Evolutionary conservation across 257 asterid genomes (phyloP), one percentile per base, ranked within the genome.

Genomic region (Fraxinus pennsylvanica): DNA sequence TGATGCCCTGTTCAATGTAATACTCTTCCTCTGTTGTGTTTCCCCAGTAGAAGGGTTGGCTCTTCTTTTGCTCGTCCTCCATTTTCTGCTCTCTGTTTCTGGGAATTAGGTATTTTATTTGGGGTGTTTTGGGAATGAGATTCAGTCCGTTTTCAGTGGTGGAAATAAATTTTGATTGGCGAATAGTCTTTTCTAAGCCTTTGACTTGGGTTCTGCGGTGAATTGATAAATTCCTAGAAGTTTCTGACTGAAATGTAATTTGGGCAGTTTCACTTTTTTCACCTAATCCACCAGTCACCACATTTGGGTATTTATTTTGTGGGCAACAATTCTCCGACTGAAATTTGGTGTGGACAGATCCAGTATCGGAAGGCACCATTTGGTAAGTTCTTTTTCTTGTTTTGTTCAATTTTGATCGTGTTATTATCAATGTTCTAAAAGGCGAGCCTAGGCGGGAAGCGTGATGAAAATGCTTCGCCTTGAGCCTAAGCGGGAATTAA

Each of bases 21-120:
- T 86, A 92, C 15, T 89, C 97, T 83, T 87, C 85, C 52, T 91
- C 98, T 9, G 89, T 85, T 3, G 90, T 90, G 74, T 80, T 79
- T 27, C 98, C 98, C 97, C 97, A 91, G 92, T 88, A 94, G 77
- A 89, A 78, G 77, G 15, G 87, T 74, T 41, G 74, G 41, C 70
- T 59, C 38, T 81, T 72, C 30, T 52, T 76, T 57, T 69, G 73
- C n/a, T 76, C 80, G 73, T 86, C 88, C 77, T 63, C 89, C 92
- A 85, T 88, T 80, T 74, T 74, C 27, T 50, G 68, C 68, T 47
- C n/a, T 57, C 39, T 35, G 10, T n/a, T 54, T 71, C 19, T 45
- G 43, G 79, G 27, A 71, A 50, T 36, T 66, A 19, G n/a, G 30
- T 41, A 1, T 57, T 68, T 30, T 59, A 17, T 75, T 76, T 47